These are phyloP conservation scores for Hypoxylon sp. DNA, from an alignment of 2,329 filamentous ascomycete species.

Conservation along the genomic window DNA sequence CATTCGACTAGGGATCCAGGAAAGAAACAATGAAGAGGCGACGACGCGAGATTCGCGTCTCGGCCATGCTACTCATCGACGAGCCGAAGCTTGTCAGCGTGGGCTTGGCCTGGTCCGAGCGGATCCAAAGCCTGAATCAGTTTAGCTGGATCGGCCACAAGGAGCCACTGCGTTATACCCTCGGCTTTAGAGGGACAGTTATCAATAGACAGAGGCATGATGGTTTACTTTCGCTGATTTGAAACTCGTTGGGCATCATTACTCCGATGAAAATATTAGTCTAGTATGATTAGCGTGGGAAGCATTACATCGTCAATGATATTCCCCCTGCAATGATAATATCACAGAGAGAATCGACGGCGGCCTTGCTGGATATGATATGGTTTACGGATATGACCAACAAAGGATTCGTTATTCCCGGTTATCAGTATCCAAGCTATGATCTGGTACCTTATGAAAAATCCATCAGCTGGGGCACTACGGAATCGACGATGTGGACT, in stretches of 20 bases:
- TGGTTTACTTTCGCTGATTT: neutral
- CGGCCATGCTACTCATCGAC: conserved; percentile 16
- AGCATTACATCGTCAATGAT: conserved; percentile 3
- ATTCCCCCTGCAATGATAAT: conserved; percentile 2
- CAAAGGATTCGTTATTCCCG: neutral
- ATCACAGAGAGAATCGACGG: conserved; percentile 10
- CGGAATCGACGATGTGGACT: conserved; percentile 11
- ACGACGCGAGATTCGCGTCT: conserved; percentile 8
- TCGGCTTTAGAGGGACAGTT: conserved; percentile 17
- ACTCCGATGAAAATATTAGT: neutral
- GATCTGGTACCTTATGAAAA: neutral
- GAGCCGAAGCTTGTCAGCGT: conserved; percentile 20
- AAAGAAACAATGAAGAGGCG: neutral
- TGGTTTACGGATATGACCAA: conserved; percentile 3
- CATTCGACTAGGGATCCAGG: neutral
- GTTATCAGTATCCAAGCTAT: neutral
- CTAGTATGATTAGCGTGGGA: conserved; percentile 7
- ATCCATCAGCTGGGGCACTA: conserved; percentile 1
- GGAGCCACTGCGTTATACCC: conserved; percentile 20
- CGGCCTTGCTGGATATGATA: neutral
- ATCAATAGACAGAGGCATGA: conserved; percentile 14
- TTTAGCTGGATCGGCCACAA: conserved; percentile 27
- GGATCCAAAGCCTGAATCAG: conserved; percentile 15
- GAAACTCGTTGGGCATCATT: conserved; percentile 11
- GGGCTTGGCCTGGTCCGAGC: conserved; percentile 23